Evolutionary conservation across 257 asterid genomes (phyloP).

Genomic region (Solanum bukasovii): DNA sequence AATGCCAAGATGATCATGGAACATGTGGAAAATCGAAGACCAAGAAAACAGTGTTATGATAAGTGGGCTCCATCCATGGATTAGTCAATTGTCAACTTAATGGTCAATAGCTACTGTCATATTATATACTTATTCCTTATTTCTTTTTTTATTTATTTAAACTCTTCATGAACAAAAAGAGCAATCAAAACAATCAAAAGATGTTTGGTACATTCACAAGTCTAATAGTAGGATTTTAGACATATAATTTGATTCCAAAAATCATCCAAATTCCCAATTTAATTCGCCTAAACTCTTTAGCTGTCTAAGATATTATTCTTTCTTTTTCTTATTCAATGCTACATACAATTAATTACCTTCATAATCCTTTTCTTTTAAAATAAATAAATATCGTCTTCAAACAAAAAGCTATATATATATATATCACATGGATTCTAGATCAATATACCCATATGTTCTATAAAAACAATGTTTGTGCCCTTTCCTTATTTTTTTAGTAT

Average conservation of each 20-base stretch:
- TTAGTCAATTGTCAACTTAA: not conserved
- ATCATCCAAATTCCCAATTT: not conserved
- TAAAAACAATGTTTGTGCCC: not conserved
- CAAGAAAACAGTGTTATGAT: not conserved
- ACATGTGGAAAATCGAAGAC: not conserved
- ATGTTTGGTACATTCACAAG: slow-evolving; percentile 2
- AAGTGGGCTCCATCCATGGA: not conserved
- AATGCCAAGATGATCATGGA: slow-evolving; percentile 8
- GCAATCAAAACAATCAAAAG: not conserved
- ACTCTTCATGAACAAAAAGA: not conserved
- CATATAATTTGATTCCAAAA: not conserved
- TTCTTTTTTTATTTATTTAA: not conserved
- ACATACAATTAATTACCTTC: not conserved
- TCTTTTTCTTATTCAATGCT: not conserved
- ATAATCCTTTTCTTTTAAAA: not conserved
- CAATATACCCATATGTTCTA: not conserved
- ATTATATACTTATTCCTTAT: not conserved
- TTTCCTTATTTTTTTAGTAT: not conserved
- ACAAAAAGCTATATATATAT: not conserved
- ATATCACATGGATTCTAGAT: not conserved
- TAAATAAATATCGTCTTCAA: not conserved
- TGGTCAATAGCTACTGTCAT: not conserved
- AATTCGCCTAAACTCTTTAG: not conserved
- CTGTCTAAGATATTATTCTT: not conserved
- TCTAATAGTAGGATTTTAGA: not conserved